Evolutionary conservation across 2,329 filamentous ascomycete genomes (phyloP).

Genomic region (Simplicillium aogashimaense): DNA sequence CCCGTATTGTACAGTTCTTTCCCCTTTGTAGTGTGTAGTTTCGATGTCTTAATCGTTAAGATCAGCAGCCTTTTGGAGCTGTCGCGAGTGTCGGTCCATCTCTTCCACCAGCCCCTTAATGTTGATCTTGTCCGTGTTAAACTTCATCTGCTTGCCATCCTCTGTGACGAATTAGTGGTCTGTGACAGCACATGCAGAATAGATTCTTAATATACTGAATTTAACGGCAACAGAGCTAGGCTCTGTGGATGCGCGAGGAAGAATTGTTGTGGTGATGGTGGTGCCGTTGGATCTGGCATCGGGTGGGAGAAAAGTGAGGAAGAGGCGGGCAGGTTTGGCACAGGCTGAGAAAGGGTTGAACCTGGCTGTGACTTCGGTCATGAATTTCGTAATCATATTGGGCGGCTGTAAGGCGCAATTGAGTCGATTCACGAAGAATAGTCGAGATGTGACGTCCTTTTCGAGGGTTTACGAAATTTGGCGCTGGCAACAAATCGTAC

Average conservation of each 20-base stretch:
- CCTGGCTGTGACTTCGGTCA: constrained; percentile 72
- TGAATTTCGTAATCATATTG: constrained; percentile 75
- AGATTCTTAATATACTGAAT: constrained; percentile 58
- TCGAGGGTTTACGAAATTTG: neutral
- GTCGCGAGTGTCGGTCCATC: constrained; percentile 79
- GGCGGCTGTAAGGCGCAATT: neutral
- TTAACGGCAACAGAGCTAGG: constrained; percentile 64
- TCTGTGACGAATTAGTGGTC: constrained; percentile 40
- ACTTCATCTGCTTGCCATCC: constrained; percentile 82
- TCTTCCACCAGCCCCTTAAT: constrained; percentile 84
- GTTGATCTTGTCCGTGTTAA: constrained; percentile 71
- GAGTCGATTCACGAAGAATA: no score
- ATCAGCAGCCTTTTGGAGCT: constrained; percentile 73
- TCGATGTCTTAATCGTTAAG: constrained; percentile 38
- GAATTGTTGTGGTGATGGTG: constrained; percentile 66
- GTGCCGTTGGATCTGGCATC: constrained; percentile 65
- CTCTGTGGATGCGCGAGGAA: constrained; percentile 60
- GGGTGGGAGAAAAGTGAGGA: constrained; percentile 76
- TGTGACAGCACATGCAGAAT: neutral
- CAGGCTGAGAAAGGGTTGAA: constrained; percentile 86
- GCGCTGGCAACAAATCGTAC: neutral
- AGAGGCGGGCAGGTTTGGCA: constrained; percentile 76
- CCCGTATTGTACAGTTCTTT: constrained; percentile 14
- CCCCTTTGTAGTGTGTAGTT: no score
- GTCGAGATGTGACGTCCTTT: no score